Evolutionary conservation across 192 early-diverging fungal genomes (phyloP), one percentile per base, ranked within the genome.

Genomic region (Spizellomyces punctatus): DNA sequence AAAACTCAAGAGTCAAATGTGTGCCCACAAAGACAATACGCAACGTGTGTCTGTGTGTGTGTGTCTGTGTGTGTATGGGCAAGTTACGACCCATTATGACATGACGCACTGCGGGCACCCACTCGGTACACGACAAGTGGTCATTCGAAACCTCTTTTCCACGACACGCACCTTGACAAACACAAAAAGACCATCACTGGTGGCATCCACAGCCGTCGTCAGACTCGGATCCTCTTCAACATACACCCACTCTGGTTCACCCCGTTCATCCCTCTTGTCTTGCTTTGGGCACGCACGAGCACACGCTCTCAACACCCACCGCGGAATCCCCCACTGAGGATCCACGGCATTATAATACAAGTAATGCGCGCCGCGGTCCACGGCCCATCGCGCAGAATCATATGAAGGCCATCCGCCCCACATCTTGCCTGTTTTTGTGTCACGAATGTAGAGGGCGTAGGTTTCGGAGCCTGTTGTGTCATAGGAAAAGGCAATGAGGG

Each of bases 281-380:
- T 60, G 63, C 65, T 74, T 50, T 52, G 63, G 17, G 54, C 74
- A 79, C 6, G 55, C 76, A 14, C 41, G 43, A 10, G 62, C 50
- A 58, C 72, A 59, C 19, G n/a, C 43, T 46, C 62, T 54, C 14
- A 58, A 46, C 16, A 83, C 66, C 6, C 22, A 42, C 6, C 58
- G 27, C 8, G 82, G 82, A 1, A 74, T 68, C 16, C 80, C 82
- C 73, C 66, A 82, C 16, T 48, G 60, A 10, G 8, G 48, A 47
- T 79, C 74, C 6, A 83, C 74, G 5, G 65, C 49, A 70, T 81
- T 83, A 66, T 76, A 83, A 64, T 76, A 81, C 0, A 79, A 8
- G 78, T 78, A 79, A 43, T 56, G 58, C 74, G 10, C 14, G 17
- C 10, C 7, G 8, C 44, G 5, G 36, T 16, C 72, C 58, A 56